Conservation (phyloP, 306 rosid species). For the Quercus ilex region DNA sequence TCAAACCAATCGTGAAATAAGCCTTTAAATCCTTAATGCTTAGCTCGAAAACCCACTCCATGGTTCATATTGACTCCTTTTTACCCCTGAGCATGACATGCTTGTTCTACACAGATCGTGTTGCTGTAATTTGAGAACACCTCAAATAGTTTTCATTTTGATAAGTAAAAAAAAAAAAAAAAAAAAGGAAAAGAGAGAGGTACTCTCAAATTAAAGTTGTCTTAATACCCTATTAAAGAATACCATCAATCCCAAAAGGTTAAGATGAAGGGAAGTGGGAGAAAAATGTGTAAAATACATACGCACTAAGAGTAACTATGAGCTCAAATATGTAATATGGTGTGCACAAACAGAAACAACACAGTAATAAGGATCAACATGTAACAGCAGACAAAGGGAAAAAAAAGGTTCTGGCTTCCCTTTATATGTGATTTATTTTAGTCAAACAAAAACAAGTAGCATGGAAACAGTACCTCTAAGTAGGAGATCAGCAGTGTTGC, state of each 20-base stretch:
- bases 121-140: too few species aligned
- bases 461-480: constrained; percentile 18
- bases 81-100: too few species aligned
- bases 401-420: background rate
- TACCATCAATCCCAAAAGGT: background rate
- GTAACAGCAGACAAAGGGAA: background rate
- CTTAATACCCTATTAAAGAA: background rate
- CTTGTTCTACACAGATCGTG: too few species aligned
- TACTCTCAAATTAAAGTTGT: too few species aligned
- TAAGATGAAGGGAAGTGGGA: background rate
- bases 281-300: background rate
- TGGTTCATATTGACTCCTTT: too few species aligned
- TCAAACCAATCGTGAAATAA: too few species aligned
- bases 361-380: background rate
- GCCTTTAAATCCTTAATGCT: too few species aligned
- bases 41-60: too few species aligned
- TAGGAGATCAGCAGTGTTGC: constrained; percentile 23
- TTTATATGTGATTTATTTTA: background rate
- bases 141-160: too few species aligned
- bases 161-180: too few species aligned
- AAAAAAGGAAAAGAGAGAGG: too few species aligned
- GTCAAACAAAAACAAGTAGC: background rate
- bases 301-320: background rate
- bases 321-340: background rate
- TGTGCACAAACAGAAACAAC: background rate